Percentiles rank a stretch among this genome's conserved stretches.
phyloP scores from a whole-genome alignment of 176 grass and related monocot species.

The Metroxylon sagu region DNA sequence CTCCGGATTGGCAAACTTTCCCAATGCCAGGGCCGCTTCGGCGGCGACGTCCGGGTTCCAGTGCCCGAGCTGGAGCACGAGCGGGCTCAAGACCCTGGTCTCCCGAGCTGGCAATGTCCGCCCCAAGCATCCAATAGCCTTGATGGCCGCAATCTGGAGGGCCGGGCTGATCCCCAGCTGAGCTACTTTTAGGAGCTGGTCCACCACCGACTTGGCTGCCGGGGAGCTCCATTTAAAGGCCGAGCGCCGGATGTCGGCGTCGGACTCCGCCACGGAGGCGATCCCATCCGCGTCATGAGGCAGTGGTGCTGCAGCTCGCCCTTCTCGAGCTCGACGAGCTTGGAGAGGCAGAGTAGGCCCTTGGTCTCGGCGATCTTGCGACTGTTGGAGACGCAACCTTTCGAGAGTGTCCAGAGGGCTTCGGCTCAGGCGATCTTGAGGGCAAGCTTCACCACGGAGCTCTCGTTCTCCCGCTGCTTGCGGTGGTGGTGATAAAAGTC shows the following conservation, averaged over 20 bases:
- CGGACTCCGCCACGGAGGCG: constrained; percentile 4
- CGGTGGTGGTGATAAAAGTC: constrained; percentile 1
- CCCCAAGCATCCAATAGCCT: constrained; percentile 9
- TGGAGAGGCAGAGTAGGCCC: constrained; percentile 15
- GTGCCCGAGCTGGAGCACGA: constrained; percentile 8
- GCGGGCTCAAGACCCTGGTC: constrained; percentile 2
- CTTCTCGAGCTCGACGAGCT: constrained; percentile 11
- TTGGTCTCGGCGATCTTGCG: constrained; percentile 22
- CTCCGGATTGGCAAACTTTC: constrained; percentile 7
- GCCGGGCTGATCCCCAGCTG: constrained; percentile 9
- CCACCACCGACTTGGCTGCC: constrained; percentile 15
- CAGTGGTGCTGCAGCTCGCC: constrained; percentile 20
- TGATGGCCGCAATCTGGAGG: constrained; percentile 13
- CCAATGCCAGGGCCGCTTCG: constrained; percentile 1
- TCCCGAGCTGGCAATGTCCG: constrained; percentile 8
- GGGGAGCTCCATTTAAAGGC: constrained; percentile 19
- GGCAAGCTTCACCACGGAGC: constrained; percentile 14
- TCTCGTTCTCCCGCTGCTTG: constrained; percentile 21
- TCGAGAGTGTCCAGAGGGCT: constrained; percentile 20
- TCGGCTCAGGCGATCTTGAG: constrained; percentile 17
- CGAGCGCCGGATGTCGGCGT: constrained; percentile 12
- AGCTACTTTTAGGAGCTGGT: constrained; percentile 5
- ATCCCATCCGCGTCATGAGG: constrained; percentile 13
- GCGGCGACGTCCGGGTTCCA: constrained; percentile 18
- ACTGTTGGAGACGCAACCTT: constrained; percentile 5